phyloP scores from a whole-genome alignment of 2,329 filamentous ascomycete species.

The Aspergillus ochraceus region DNA sequence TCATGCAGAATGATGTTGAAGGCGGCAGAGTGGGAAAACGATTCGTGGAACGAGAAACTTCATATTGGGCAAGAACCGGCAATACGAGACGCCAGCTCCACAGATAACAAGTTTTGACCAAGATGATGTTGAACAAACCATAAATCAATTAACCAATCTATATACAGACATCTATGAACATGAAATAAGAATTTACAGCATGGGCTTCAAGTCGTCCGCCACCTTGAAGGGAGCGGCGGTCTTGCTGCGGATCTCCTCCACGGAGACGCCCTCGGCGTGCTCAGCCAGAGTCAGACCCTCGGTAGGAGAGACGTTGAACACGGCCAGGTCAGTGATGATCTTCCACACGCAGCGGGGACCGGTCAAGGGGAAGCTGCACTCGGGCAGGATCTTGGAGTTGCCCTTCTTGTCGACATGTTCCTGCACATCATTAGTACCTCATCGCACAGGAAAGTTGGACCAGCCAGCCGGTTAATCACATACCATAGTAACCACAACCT shows the following conservation, averaged over 20 bases:
- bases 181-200: slow-evolving; percentile 34
- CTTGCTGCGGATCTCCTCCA: slow-evolving; percentile 70
- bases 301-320: slow-evolving; percentile 71
- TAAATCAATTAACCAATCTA: slow-evolving; percentile 4
- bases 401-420: slow-evolving; percentile 72
- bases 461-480: neutral
- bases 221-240: slow-evolving; percentile 70
- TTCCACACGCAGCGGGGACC: slow-evolving; percentile 66
- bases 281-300: slow-evolving; percentile 60
- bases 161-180: slow-evolving; percentile 6
- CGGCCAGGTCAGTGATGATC: slow-evolving; percentile 71
- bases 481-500: slow-evolving; percentile 67
- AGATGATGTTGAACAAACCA: neutral
- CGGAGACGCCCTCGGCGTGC: slow-evolving; percentile 66
- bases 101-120: neutral
- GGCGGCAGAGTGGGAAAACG: too few relatives aligned
- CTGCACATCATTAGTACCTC: slow-evolving; percentile 4
- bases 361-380: slow-evolving; percentile 65
- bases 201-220: slow-evolving; percentile 57
- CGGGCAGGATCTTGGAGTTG: slow-evolving; percentile 62
- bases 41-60: too few relatives aligned
- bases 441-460: neutral
- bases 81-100: neutral
- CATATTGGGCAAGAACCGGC: too few relatives aligned
- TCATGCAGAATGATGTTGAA: too few relatives aligned